Evolutionary conservation across 1,284 basidiomycete genomes (phyloP).

Genomic region (Sporisorium scitamineum): DNA sequence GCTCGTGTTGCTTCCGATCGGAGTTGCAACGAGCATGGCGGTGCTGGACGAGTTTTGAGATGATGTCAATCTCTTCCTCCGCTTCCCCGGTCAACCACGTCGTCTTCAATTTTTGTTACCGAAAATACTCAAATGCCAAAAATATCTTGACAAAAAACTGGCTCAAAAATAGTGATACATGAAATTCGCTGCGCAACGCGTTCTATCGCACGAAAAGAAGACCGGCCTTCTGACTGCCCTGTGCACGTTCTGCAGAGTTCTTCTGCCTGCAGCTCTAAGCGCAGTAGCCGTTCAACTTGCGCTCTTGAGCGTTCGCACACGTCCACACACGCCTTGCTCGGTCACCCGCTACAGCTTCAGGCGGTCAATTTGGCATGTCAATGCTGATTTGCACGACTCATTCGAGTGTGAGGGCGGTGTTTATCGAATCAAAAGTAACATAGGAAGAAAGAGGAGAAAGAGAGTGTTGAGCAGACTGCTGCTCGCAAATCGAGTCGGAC

Average conservation of each 20-base stretch:
- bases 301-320: background rate
- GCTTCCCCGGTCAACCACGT: background rate
- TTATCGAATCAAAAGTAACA: background rate
- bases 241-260: background rate
- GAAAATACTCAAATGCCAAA: background rate
- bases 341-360: background rate
- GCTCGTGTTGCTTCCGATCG: background rate
- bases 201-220: background rate
- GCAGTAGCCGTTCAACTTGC: too few species aligned
- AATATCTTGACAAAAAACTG: background rate
- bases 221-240: background rate
- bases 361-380: background rate
- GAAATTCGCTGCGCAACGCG: background rate
- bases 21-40: background rate
- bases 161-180: background rate
- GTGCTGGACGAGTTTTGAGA: background rate
- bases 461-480: background rate
- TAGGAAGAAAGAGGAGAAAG: background rate
- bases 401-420: background rate
- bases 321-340: background rate
- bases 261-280: too few species aligned
- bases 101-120: background rate
- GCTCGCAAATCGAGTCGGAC: background rate
- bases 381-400: background rate
- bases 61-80: background rate